Evolutionary conservation across 441 rosid genomes (phyloP).

Genomic region (Manihot esculenta): DNA sequence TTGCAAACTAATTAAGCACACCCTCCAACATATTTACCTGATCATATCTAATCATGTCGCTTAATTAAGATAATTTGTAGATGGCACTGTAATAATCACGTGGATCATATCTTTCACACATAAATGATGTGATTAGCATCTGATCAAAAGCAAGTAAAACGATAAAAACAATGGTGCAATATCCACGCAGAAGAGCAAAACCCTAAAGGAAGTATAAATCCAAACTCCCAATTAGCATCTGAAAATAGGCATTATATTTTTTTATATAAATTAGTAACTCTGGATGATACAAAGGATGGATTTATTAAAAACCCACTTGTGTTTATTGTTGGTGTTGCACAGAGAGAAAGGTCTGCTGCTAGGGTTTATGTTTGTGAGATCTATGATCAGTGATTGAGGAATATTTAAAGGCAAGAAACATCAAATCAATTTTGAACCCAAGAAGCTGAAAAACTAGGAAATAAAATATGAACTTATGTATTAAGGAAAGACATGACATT

Average conservation of each 20-base stretch:
- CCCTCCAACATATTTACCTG: background rate
- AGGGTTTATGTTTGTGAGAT: constrained; percentile 12
- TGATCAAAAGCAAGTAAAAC: background rate
- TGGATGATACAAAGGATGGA: background rate
- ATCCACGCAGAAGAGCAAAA: background rate
- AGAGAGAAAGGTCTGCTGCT: background rate
- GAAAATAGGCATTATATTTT: background rate
- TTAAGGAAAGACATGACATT: constrained; percentile 3
- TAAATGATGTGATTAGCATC: background rate
- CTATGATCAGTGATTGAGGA: background rate
- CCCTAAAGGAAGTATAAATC: background rate
- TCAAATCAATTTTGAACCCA: background rate
- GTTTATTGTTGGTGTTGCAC: background rate
- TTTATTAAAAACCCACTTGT: background rate
- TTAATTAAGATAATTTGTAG: background rate
- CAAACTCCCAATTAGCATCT: too few relatives aligned
- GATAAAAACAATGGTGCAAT: background rate
- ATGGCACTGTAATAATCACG: background rate
- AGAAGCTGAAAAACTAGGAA: background rate
- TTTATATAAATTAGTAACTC: background rate
- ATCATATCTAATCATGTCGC: background rate
- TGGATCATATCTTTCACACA: background rate
- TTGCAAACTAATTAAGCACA: too few relatives aligned
- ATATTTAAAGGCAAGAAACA: background rate
- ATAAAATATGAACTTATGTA: background rate